Evolutionary conservation across 1,284 basidiomycete species (phyloP), one percentile per base, ranked within the genome.

Genomic region (Inonotus hispidus): DNA sequence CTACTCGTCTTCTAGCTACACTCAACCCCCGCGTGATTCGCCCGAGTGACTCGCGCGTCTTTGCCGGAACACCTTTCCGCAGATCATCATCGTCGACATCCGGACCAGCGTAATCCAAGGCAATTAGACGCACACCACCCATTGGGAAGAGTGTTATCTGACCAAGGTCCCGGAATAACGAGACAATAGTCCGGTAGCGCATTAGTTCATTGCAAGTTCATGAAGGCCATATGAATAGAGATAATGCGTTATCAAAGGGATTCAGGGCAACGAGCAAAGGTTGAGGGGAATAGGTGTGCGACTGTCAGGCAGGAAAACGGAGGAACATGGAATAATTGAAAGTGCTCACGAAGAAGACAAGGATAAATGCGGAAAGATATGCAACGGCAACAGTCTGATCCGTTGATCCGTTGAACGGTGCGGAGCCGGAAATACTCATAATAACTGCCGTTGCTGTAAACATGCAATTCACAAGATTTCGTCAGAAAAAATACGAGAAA

Each of bases 141-240:
- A 82, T 68, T 0, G 87, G 82, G 66, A 88, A 89, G 7, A 88
- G 73, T 0, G 83, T 83, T 10, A 88, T 68, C 86, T 87, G 10
- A 25, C 23, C 41, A 43, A 7, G n/a, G 7, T 43, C 19, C 19
- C 8, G n/a, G 16, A n/a, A 2, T 21, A n/a, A 32, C 32, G 8
- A 32, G 3, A 32, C 32, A 32, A 32, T 32, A 32, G 8, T 32
- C 8, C 32, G 8, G 32, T 32, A 8, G 3, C 3, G 8, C 32
- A 8, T 32, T 32, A 32, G 32, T 32, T 32, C 32, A 8, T 8
- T 32, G 8, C 32, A 32, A 32, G 8, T 32, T 32, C 14, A 45
- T n/a, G 21, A 6, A 29, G 1, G 4, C n/a, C 7, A 29, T 7
- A 13, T 13, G 47, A 25, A 49, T 23, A 5, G 47, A 29, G 23